A percentile compares a stretch with the other conserved stretches of the same genome.
Conservation (phyloP, 495 filamentous ascomycete species). For the Neurospora terricola region DNA sequence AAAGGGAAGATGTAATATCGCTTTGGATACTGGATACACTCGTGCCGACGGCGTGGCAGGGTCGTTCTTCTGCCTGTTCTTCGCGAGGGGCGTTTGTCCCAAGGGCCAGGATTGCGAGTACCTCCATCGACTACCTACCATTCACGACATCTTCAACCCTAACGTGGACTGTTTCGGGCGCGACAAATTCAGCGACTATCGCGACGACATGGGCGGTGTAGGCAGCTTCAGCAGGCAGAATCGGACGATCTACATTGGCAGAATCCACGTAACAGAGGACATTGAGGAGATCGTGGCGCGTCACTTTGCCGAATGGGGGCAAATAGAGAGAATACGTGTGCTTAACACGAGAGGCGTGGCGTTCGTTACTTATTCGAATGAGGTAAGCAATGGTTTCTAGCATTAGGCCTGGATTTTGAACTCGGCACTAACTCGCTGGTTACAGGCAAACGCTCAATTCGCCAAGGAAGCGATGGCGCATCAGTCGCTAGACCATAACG, state of each 20-base stretch:
- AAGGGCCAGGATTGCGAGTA: constrained; percentile 91
- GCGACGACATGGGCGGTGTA: constrained; percentile 94
- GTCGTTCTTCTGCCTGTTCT: constrained; percentile 87
- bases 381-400: constrained; percentile 24
- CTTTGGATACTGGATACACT: constrained; percentile 78
- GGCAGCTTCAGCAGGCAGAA: constrained; percentile 87
- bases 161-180: constrained; percentile 92
- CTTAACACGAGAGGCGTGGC: constrained; percentile 84
- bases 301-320: constrained; percentile 91
- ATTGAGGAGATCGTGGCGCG: constrained; percentile 93
- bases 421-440: not conserved
- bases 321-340: constrained; percentile 80
- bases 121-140: constrained; percentile 72
- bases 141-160: constrained; percentile 77
- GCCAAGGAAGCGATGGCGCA: constrained; percentile 86
- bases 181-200: constrained; percentile 78
- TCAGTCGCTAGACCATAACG: constrained; percentile 68
- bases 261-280: constrained; percentile 93
- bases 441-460: constrained; percentile 77
- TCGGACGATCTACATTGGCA: constrained; percentile 81
- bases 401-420: not conserved
- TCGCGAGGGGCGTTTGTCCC: constrained; percentile 63
- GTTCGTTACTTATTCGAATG: constrained; percentile 81
- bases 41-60: constrained; percentile 66
- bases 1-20: constrained; percentile 69